Evolutionary conservation across 73 alveolate species (phyloP), one percentile per base, ranked within the genome.

Genomic region (Symbiodinium natans): DNA sequence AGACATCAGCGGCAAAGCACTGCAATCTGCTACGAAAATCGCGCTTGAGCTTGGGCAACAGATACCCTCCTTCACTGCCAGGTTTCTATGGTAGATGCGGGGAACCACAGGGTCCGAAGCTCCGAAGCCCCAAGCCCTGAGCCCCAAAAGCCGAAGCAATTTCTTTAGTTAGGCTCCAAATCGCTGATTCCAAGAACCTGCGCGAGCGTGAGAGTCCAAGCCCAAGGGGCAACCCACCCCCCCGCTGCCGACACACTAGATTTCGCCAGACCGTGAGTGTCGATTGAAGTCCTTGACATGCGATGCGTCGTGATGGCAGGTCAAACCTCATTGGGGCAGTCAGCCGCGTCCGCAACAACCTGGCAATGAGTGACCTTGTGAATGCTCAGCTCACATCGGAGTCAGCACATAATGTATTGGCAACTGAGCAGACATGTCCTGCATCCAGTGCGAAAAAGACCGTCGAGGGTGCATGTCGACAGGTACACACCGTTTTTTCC

Each of bases 401-500:
- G n/a, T n/a, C 31, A 52, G n/a, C 17, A 15, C 27, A 23, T 52
- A 29, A 21, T 13, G 17, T 46, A 2, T 13, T 46, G 17, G 59
- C 59, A 46, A 13, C 59, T 46, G 59, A 21, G 25, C 17, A 3
- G 31, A 52, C 71, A 19, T 2, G 27, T 27, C 21, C 29, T 13
- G 68, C 68, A 52, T 52, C 68, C 21, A 21, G 29, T 23, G 31
- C 71, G 23, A 29, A 52, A 2, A 13, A 23, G 31, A 29, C 23
- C 71, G 71, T 13, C 23, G 71, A 23, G 15, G 31, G 71, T 52
- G n/a, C n/a, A n/a, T n/a, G n/a, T 52, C 17, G 27, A 33, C 34
- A 84, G 99, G 99, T 85, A 99, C 99, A n/a, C 99, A 99, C 95
- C 95, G 89, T 31, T 99, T 99, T 99, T 99, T 99, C 99, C 99